These are phyloP conservation scores for Sanghuangporus sanghuang DNA, from an alignment of 1,284 basidiomycete genomes.

Conservation along the genomic window DNA sequence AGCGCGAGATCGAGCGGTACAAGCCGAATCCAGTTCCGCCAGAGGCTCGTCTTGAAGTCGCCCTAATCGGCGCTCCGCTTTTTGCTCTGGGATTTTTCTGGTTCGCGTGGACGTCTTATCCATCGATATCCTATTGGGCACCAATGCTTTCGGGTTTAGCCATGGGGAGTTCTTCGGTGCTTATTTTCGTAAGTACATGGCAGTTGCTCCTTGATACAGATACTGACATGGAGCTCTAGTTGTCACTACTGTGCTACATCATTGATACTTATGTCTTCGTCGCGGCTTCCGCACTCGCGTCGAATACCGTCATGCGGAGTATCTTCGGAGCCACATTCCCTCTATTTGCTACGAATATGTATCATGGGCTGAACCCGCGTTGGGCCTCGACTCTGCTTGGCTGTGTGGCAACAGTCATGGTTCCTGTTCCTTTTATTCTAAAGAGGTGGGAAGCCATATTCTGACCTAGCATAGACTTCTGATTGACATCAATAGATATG, in stretches of 20 bases:
- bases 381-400: slow-evolving; percentile 57
- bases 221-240: slow-evolving; percentile 25
- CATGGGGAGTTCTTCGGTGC: slow-evolving; percentile 50
- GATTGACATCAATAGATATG: slow-evolving; percentile 7
- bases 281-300: slow-evolving; percentile 55
- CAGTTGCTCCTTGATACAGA: not conserved
- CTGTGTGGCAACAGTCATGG: slow-evolving; percentile 43
- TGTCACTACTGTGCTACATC: slow-evolving; percentile 50
- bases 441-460: slow-evolving; percentile 28
- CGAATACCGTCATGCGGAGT: slow-evolving; percentile 48
- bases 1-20: slow-evolving; percentile 36
- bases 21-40: slow-evolving; percentile 57
- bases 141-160: slow-evolving; percentile 47
- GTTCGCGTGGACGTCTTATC: slow-evolving; percentile 59
- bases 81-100: slow-evolving; percentile 59
- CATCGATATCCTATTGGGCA: slow-evolving; percentile 50
- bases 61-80: slow-evolving; percentile 49
- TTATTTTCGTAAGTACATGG: slow-evolving; percentile 47
- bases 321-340: slow-evolving; percentile 56
- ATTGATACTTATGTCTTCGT: slow-evolving; percentile 52
- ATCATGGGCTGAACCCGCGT: slow-evolving; percentile 37
- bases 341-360: slow-evolving; percentile 54
- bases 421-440: slow-evolving; percentile 51
- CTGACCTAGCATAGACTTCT: not conserved
- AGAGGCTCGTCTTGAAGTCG: slow-evolving; percentile 57